These are phyloP conservation scores for Mollisiaceae sp. DNA, from an alignment of 2,329 filamentous ascomycete genomes.

Conservation along the genomic window DNA sequence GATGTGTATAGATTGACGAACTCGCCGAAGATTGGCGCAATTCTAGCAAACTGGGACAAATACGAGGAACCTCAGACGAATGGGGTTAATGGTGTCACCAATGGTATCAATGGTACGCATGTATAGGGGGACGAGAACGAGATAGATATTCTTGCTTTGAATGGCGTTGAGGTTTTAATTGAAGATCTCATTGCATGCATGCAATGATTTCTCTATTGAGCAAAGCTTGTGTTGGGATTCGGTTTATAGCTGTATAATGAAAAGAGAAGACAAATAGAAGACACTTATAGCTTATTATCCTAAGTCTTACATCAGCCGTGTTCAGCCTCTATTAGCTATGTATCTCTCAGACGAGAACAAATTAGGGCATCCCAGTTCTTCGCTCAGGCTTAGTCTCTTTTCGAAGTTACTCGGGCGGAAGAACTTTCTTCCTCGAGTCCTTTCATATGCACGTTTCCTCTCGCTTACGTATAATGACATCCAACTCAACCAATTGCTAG, in stretches of 20 bases:
- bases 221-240: conserved; percentile 9
- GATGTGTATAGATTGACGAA: conserved; percentile 96
- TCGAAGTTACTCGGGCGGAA: neutral
- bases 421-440: neutral
- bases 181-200: conserved; percentile 17
- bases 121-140: conserved; percentile 13
- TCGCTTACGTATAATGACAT: neutral
- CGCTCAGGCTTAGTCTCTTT: neutral
- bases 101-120: conserved; percentile 29
- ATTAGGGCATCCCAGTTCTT: no score
- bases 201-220: conserved; percentile 10
- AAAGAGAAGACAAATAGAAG: conserved; percentile 7
- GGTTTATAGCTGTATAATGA: conserved; percentile 11
- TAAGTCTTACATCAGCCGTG: no score
- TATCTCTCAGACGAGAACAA: no score
- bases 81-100: conserved; percentile 36
- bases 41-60: conserved; percentile 45
- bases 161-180: conserved; percentile 24
- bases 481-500: neutral
- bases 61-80: conserved; percentile 41
- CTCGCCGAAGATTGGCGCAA: conserved; percentile 44
- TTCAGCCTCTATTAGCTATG: no score
- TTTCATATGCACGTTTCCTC: neutral
- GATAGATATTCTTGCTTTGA: conserved; percentile 12
- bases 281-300: no score